Percentiles rank a stretch among this genome's conserved stretches.
Conservation (phyloP, 768 basidiomycete genomes). For the Collybia mongolica region DNA sequence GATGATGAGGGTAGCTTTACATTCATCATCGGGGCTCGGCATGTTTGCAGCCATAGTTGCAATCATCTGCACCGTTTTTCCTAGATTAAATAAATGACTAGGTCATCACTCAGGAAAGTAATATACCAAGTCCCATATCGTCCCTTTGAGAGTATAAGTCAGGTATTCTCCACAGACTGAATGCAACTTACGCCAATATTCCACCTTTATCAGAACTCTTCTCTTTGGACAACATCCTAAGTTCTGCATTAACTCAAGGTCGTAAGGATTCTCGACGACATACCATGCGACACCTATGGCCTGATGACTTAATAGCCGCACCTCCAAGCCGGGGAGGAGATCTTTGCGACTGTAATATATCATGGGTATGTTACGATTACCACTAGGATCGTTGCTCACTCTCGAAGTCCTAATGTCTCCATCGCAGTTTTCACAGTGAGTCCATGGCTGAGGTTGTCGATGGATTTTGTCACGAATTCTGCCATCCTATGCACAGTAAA, state of each 20-base stretch:
- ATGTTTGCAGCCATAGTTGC: constrained; percentile 72
- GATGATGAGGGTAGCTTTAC: constrained; percentile 65
- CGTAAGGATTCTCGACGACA: constrained; percentile 5
- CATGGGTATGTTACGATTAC: neutral
- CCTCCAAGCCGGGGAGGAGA: constrained; percentile 65
- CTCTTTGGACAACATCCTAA: constrained; percentile 70
- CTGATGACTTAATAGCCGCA: constrained; percentile 72
- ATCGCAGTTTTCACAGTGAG: constrained; percentile 52
- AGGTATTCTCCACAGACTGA: neutral
- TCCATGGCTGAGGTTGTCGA: constrained; percentile 56
- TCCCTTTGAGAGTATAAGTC: constrained; percentile 36
- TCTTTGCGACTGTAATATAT: constrained; percentile 42
- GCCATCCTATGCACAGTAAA: constrained; percentile 41
- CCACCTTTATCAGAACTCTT: constrained; percentile 52
- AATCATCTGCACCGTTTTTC: constrained; percentile 80
- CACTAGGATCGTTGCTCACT: constrained; percentile 31
- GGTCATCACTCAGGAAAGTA: neutral
- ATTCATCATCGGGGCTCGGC: constrained; percentile 42
- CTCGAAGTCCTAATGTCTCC: constrained; percentile 47
- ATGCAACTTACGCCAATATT: constrained; percentile 54
- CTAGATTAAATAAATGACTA: constrained; percentile 21
- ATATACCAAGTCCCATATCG: constrained; percentile 65
- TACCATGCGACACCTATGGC: constrained; percentile 75
- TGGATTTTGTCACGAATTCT: constrained; percentile 59
- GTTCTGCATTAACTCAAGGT: neutral